phyloP scores from a whole-genome alignment of 1,284 basidiomycete genomes.

The Ustilago hordei region DNA sequence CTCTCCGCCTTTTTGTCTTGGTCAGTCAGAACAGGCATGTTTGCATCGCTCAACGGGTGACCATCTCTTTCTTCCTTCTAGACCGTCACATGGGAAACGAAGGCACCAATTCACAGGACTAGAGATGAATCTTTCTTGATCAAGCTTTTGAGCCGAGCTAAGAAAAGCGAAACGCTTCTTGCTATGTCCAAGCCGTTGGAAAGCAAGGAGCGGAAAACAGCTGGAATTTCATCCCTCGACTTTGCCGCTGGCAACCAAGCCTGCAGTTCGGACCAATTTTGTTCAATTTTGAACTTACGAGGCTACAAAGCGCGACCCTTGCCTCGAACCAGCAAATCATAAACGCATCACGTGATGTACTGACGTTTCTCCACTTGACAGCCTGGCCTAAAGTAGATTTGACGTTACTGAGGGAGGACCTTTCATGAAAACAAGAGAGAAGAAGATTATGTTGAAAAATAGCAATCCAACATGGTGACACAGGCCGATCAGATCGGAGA shows the following conservation, averaged over 20 bases:
- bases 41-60: not conserved
- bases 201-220: not conserved
- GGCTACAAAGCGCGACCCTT: not conserved
- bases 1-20: constrained; percentile 1
- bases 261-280: not conserved
- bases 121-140: too few relatives aligned
- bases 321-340: not conserved
- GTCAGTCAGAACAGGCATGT: not conserved
- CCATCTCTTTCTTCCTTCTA: too few relatives aligned
- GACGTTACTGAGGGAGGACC: not conserved
- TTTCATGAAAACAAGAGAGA: not conserved
- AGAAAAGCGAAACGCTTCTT: too few relatives aligned
- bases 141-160: too few relatives aligned
- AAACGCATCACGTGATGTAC: too few relatives aligned
- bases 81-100: too few relatives aligned
- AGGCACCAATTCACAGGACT: too few relatives aligned
- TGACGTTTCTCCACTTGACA: not conserved
- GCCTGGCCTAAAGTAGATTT: not conserved
- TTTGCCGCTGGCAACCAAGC: not conserved
- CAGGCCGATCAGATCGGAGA: too few relatives aligned
- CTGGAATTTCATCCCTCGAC: not conserved
- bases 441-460: too few relatives aligned
- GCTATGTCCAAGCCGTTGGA: too few relatives aligned
- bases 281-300: not conserved
- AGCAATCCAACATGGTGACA: too few relatives aligned